Evolutionary conservation across 2,329 filamentous ascomycete species (phyloP), one percentile per base, ranked within the genome.

Genomic region (Colletotrichum sp.): DNA sequence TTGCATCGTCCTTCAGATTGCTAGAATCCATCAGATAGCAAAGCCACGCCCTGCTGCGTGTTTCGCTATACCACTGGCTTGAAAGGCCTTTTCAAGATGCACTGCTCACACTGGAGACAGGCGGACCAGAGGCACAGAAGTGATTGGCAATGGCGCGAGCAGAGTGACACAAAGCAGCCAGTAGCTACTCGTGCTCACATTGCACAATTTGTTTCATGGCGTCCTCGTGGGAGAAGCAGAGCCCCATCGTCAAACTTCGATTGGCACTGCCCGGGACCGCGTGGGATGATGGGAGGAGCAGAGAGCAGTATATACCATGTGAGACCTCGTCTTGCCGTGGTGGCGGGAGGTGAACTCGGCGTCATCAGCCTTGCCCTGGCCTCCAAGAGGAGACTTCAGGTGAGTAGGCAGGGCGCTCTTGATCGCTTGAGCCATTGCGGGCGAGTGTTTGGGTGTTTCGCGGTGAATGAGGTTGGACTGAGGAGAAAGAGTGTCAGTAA

Each of bases 261-360:
- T 26, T 36, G 34, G 67, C 43, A 38, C 55, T 43, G 10, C 32
- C 58, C 24, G 77, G 43, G n/a, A n/a, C 72, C 43, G 64, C 67
- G 24, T 16, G 6, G 61, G 43, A 28, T 79, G 78, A 52, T 36
- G 24, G 21, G 58, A 28, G 24, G 16, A 13, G 12, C 15, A 43
- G 36, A 36, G 8, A 67, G 48, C 13, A 58, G 57, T 74, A 93
- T 94, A 92, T 87, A 94, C 94, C 92, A 96, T 94, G 87, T 96
- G 94, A 77, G 94, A 95, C 85, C 94, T 93, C 80, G 94, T 94
- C 91, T 96, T 96, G 87, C 94, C 94, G 86, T 96, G 94, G 84
- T 95, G 94, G 84, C 93, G 92, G 80, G 90, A 89, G 80, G 90
- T 87, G 79, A 92, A 89, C 78, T 87, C 87, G 78, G 82, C 82